These are phyloP conservation scores for Fusarium sulawesiense DNA, from an alignment of 2,329 filamentous ascomycete species.

Conservation along the genomic window DNA sequence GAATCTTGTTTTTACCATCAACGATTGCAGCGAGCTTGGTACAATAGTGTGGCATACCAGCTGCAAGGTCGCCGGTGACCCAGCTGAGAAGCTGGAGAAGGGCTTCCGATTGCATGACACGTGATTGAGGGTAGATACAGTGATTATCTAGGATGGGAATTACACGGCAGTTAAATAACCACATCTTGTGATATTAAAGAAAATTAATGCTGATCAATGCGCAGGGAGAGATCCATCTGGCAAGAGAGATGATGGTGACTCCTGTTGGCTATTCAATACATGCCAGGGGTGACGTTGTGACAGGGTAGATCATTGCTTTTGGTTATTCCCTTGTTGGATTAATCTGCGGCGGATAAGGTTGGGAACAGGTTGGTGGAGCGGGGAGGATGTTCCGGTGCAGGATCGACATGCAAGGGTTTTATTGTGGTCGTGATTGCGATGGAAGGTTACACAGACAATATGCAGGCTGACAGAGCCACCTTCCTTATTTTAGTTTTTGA, in stretches of 20 bases:
- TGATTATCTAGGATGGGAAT: not conserved
- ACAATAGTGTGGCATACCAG: not conserved
- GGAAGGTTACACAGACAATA: not conserved
- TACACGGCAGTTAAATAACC: not conserved
- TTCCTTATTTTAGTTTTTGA: not conserved
- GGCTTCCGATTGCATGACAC: not conserved
- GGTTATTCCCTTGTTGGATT: not conserved
- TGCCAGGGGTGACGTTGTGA: not conserved
- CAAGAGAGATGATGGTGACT: not conserved
- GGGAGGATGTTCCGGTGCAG: not conserved
- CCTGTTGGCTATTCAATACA: not conserved
- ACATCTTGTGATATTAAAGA: accelerated
- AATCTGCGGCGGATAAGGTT: not conserved
- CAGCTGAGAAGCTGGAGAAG: not conserved
- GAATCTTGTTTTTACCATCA: not conserved
- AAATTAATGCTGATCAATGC: not conserved
- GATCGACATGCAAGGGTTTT: not conserved
- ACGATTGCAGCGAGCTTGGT: not conserved
- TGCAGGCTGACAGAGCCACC: not conserved
- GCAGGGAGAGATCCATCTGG: not conserved
- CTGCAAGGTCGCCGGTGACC: not conserved
- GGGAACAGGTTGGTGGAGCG: no score
- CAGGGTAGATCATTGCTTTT: not conserved
- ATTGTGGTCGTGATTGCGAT: not conserved
- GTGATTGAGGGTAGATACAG: not conserved